Percentiles rank a stretch among this genome's conserved stretches.
phyloP scores from a whole-genome alignment of 495 filamentous ascomycete genomes.

The Hypoxylon subgilvum region DNA sequence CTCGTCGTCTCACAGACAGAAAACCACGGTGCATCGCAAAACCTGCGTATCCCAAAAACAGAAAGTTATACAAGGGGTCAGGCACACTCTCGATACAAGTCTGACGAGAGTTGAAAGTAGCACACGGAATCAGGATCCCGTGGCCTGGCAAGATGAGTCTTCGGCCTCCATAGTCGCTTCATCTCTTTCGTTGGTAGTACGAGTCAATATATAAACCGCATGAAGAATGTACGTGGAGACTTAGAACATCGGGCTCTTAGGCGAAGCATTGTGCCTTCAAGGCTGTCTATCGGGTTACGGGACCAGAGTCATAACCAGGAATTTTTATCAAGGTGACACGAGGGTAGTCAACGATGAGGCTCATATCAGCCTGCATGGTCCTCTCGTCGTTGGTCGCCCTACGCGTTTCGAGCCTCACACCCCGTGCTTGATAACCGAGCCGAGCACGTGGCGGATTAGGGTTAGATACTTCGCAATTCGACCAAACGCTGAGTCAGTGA shows the following conservation, averaged over 20 bases:
- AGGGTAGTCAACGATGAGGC: slow-evolving; percentile 13
- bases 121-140: slow-evolving; percentile 16
- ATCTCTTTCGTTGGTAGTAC: too few species aligned
- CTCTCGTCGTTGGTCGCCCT: slow-evolving; percentile 4
- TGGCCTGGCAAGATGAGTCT: slow-evolving; percentile 3
- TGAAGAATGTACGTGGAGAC: background rate
- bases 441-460: slow-evolving; percentile 22
- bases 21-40: background rate
- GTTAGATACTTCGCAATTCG: slow-evolving; percentile 12
- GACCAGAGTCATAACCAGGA: too few species aligned
- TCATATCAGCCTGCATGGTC: slow-evolving; percentile 3
- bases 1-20: background rate
- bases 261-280: slow-evolving; percentile 1
- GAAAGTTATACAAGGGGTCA: background rate
- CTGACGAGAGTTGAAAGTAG: slow-evolving; percentile 19
- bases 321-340: slow-evolving; percentile 9
- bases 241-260: background rate
- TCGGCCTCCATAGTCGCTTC: too few species aligned
- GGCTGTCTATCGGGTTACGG: slow-evolving; percentile 7
- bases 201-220: background rate
- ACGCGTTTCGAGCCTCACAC: slow-evolving; percentile 20
- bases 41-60: background rate
- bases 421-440: slow-evolving; percentile 20
- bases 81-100: slow-evolving; percentile 10
- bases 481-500: slow-evolving; percentile 15